Percentiles rank a stretch among this genome's conserved stretches.
These are phyloP conservation scores for Saprolegnia parasitica DNA, from an alignment of 352 stramenopile species.

Conservation along the genomic window DNA sequence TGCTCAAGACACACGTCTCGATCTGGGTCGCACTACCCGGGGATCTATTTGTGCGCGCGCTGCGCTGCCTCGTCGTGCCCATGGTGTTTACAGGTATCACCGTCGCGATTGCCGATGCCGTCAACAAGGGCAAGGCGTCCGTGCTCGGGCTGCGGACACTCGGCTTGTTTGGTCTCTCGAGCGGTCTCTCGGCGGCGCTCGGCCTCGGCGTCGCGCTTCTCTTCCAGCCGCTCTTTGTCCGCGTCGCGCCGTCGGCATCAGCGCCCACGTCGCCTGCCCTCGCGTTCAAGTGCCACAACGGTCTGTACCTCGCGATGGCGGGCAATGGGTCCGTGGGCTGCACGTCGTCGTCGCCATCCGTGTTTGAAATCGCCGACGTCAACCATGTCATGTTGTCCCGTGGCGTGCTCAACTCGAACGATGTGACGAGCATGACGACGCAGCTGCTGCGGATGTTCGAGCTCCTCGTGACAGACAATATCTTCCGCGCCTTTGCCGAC, in stretches of 20 bases:
- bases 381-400: not conserved
- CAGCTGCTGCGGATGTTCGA: constrained; percentile 3
- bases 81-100: constrained; percentile 43
- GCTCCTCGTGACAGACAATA: constrained; percentile 29
- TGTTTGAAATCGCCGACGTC: not conserved
- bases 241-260: not conserved
- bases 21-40: constrained; percentile 40
- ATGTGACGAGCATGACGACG: not conserved
- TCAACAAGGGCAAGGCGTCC: constrained; percentile 56
- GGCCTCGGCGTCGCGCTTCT: constrained; percentile 51
- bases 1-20: constrained; percentile 38
- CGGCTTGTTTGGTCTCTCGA: constrained; percentile 1
- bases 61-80: constrained; percentile 45
- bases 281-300: constrained; percentile 20
- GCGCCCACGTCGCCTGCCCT: not conserved
- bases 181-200: constrained; percentile 25
- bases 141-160: constrained; percentile 23
- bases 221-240: constrained; percentile 37
- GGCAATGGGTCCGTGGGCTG: constrained; percentile 1
- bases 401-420: not conserved
- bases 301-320: not conserved
- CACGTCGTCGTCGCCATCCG: not conserved
- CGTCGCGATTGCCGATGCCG: constrained; percentile 36
- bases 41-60: constrained; percentile 41
- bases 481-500: constrained; percentile 35